Evolutionary conservation across 2,329 filamentous ascomycete species (phyloP), one percentile per base, ranked within the genome.

Genomic region (Xylariaceae sp.): DNA sequence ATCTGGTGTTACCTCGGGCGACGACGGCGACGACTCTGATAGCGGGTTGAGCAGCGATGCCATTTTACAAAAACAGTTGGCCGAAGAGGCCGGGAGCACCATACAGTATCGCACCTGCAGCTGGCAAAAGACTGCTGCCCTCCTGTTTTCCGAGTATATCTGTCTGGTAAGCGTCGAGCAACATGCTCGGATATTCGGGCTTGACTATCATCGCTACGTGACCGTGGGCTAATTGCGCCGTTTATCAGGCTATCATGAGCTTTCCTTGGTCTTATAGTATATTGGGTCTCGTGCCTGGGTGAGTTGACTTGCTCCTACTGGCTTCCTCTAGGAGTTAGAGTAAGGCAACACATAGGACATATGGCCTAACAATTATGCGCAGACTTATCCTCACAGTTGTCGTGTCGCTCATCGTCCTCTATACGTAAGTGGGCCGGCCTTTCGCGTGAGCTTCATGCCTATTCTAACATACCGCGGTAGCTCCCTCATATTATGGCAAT

Each of bases 101-200:
- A 95, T 96, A 63, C 82, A 94, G 66, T 96, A 96, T 61, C 76
- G 89, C 44, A 94, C 88, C 27, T 96, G 89, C 66, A 89, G 83
- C 51, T 96, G 89, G 89, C 83, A 86, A 57, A 95, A 95, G 83
- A 95, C 89, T 37, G 88, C 89, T 0, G 88, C 83, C 1, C 63
- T 95, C 51, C 78, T 96, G 13, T 95, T 96, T 65, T 92, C 87
- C 35, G 89, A 96, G 69, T 96, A 96, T 61, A 96, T 96, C 43
- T 94, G 88, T 60, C 67, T 96, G 64, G 63, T 66, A 43, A 51
- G 61, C 48, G n/a, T 30, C 19, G 12, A 12, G n/a, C n/a, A n/a
- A n/a, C n/a, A n/a, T n/a, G n/a, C n/a, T n/a, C n/a, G n/a, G n/a
- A n/a, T n/a, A n/a, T n/a, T n/a, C n/a, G n/a, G n/a, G n/a, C n/a